Conservation (phyloP, 1,139 yeast genomes). For the Nakaseomyces nivariensis region DNA sequence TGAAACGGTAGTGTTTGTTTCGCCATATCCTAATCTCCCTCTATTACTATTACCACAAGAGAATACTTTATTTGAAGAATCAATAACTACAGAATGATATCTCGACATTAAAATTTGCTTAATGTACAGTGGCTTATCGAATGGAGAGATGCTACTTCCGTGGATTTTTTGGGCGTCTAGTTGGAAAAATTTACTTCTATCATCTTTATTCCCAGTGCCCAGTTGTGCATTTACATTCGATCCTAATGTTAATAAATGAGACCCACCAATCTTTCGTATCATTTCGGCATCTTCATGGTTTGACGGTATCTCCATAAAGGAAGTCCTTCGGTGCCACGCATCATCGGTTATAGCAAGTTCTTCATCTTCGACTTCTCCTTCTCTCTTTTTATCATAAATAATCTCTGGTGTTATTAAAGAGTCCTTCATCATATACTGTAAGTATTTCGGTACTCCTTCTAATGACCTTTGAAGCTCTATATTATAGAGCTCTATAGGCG, state of each 20-base stretch:
- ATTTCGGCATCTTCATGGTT: constrained; percentile 7
- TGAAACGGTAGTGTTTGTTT: constrained; percentile 33
- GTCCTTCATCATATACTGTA: constrained; percentile 16
- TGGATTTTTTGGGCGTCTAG: constrained; percentile 27
- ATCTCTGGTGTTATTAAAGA: constrained; percentile 1
- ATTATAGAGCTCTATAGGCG: constrained; percentile 48
- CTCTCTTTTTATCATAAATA: neutral
- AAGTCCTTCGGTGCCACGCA: constrained; percentile 5
- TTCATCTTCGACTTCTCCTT: constrained; percentile 7
- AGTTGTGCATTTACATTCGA: constrained; percentile 55
- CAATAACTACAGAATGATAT: constrained; percentile 53
- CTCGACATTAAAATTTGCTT: constrained; percentile 46
- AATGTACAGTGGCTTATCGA: constrained; percentile 5
- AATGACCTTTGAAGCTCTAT: constrained; percentile 12
- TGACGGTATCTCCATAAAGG: constrained; percentile 10
- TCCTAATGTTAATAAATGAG: constrained; percentile 42
- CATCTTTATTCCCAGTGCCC: constrained; percentile 61
- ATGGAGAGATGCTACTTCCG: constrained; percentile 17
- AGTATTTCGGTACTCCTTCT: constrained; percentile 14
- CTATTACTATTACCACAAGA: constrained; percentile 61
- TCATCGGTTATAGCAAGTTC: constrained; percentile 3
- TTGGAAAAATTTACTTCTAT: constrained; percentile 34
- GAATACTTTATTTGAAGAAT: constrained; percentile 43
- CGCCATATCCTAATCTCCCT: constrained; percentile 60
- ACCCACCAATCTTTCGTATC: constrained; percentile 10